A percentile compares a stretch with the other conserved stretches of the same genome.
Conservation (phyloP, 164 flowering plant genomes). For the Brasenia schreberi region DNA sequence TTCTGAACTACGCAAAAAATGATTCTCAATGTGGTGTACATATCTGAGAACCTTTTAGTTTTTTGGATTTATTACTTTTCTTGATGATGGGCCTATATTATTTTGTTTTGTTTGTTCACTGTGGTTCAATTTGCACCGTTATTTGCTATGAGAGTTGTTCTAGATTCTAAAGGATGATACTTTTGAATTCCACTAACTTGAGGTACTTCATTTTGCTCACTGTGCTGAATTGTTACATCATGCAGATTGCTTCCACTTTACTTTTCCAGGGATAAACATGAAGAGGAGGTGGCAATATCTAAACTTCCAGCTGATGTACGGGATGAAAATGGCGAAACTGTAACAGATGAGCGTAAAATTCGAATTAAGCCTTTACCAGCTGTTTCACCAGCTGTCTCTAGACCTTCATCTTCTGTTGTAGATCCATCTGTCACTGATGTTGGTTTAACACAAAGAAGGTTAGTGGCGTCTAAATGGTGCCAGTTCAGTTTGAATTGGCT, state of each 20-base stretch:
- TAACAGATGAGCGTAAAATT: constrained; percentile 89
- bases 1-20: not conserved
- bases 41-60: no score
- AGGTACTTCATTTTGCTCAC: no score
- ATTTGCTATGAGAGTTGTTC: no score
- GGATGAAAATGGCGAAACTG: constrained; percentile 98
- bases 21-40: no score
- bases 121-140: no score
- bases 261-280: constrained; percentile 92
- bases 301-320: constrained; percentile 99
- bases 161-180: no score
- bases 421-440: constrained; percentile 57
- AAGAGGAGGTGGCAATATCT: constrained; percentile 78
- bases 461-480: constrained; percentile 10
- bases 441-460: constrained; percentile 57
- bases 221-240: not conserved
- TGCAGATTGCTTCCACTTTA: constrained; percentile 93
- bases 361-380: constrained; percentile 86
- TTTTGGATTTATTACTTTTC: no score
- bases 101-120: no score
- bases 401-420: constrained; percentile 27
- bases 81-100: no score
- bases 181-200: no score
- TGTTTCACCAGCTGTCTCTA: constrained; percentile 28
- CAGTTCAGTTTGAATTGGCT: not conserved